Conservation (phyloP, 2,329 filamentous ascomycete genomes). For the Acephala macrosclerotiorum region DNA sequence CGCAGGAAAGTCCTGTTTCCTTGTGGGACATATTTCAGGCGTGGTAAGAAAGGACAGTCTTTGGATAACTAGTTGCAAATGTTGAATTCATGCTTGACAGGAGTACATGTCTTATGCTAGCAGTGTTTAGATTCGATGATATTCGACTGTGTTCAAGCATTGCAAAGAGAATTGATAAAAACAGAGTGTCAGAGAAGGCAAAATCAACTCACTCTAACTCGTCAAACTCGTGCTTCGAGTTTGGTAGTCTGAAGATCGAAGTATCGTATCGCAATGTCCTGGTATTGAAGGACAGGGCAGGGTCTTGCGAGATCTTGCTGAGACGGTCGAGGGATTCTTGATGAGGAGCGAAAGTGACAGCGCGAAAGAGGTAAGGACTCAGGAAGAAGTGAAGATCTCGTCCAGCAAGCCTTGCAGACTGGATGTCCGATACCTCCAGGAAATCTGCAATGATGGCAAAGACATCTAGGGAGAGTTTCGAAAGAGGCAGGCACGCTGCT, state of each 20-base stretch:
- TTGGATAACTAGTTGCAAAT: too few relatives aligned
- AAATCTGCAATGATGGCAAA: constrained; percentile 19
- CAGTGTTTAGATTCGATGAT: neutral
- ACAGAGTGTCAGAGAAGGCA: neutral
- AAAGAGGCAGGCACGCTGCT: neutral
- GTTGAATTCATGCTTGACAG: too few relatives aligned
- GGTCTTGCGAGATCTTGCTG: constrained; percentile 2
- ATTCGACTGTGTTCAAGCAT: too few relatives aligned
- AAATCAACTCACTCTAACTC: neutral
- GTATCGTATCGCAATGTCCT: constrained; percentile 2
- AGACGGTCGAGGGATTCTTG: constrained; percentile 10
- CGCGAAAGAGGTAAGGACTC: constrained; percentile 22
- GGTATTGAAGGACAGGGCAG: neutral
- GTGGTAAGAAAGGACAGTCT: too few relatives aligned
- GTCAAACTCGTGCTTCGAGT: neutral
- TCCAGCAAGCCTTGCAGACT: constrained; percentile 20
- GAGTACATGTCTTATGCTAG: neutral
- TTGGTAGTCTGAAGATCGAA: neutral
- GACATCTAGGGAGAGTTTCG: constrained; percentile 16
- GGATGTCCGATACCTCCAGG: constrained; percentile 15
- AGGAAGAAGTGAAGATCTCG: constrained; percentile 21
- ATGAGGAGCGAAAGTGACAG: constrained; percentile 17
- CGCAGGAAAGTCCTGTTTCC: too few relatives aligned
- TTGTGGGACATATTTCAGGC: too few relatives aligned
- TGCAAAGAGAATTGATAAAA: neutral